These are phyloP conservation scores for Umbelopsis sp. DNA, from an alignment of 371 early-diverging fungal genomes.

Conservation along the genomic window DNA sequence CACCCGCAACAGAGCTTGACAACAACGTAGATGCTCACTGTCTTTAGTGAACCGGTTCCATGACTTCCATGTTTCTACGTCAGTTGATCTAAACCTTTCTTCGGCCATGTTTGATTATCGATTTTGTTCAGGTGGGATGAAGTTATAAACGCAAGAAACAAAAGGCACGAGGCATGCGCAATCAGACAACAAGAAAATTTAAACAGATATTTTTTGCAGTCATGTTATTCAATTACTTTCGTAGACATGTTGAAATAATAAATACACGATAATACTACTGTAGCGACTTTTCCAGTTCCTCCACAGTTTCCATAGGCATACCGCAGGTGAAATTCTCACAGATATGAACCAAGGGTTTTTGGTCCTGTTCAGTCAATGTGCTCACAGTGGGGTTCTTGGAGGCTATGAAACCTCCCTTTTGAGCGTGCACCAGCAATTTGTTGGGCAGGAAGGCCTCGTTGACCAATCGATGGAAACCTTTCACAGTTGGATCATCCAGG, in stretches of 20 bases:
- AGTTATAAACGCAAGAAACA: background rate
- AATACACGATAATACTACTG: background rate
- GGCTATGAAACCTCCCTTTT: slow-evolving; percentile 29
- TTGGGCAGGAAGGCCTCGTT: slow-evolving; percentile 39
- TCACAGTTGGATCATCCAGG: slow-evolving; percentile 22
- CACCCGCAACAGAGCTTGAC: no score
- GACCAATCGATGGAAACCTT: slow-evolving; percentile 29
- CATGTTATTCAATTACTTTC: no score
- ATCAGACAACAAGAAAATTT: no score
- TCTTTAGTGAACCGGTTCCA: background rate
- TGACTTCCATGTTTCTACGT: background rate
- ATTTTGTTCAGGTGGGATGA: no score
- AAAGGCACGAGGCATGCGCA: background rate
- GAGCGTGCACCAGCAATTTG: slow-evolving; percentile 31
- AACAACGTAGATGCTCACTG: background rate
- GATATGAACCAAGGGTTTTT: slow-evolving; percentile 33
- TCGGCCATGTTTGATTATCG: no score
- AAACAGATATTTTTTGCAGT: no score
- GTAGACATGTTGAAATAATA: no score
- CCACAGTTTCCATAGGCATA: slow-evolving; percentile 33
- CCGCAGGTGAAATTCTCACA: slow-evolving; percentile 59
- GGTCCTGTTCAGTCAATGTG: slow-evolving; percentile 25
- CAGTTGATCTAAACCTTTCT: no score
- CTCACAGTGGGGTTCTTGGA: slow-evolving; percentile 31
- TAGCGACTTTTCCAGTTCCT: slow-evolving; percentile 18